A percentile compares a stretch with the other conserved stretches of the same genome.
Evolutionary conservation across 768 basidiomycete species (phyloP).

Genomic region (Boletus eberwhitei): DNA sequence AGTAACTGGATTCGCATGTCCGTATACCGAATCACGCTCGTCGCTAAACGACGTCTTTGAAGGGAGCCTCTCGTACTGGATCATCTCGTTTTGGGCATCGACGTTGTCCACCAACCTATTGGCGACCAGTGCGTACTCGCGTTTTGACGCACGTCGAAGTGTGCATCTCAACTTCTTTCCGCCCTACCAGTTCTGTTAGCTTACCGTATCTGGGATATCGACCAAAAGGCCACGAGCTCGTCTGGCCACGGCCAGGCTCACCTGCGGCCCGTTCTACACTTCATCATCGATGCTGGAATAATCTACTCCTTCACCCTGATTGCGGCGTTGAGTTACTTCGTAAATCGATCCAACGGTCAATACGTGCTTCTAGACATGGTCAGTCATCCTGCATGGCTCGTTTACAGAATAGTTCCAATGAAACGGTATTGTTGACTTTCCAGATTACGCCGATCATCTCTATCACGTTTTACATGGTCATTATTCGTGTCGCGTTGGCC

Average conservation of each 20-base stretch:
- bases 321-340: neutral
- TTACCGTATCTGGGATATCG: neutral
- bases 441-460: constrained; percentile 13
- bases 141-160: too few relatives aligned
- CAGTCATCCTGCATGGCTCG: neutral
- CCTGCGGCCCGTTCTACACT: neutral
- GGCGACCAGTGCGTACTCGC: neutral
- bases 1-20: neutral
- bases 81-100: neutral
- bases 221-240: too few relatives aligned
- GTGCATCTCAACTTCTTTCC: too few relatives aligned
- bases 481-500: constrained; percentile 8
- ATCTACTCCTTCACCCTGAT: constrained; percentile 1
- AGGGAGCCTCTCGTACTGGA: neutral
- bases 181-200: neutral
- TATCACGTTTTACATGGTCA: constrained; percentile 19
- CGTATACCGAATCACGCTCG: neutral
- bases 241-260: neutral
- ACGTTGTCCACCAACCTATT: constrained; percentile 1
- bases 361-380: constrained; percentile 5
- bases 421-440: neutral
- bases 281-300: constrained; percentile 4
- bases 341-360: constrained; percentile 1
- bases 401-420: neutral
- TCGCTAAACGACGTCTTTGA: neutral